phyloP scores from a whole-genome alignment of 768 basidiomycete species.

The Lactarius akahatsu region DNA sequence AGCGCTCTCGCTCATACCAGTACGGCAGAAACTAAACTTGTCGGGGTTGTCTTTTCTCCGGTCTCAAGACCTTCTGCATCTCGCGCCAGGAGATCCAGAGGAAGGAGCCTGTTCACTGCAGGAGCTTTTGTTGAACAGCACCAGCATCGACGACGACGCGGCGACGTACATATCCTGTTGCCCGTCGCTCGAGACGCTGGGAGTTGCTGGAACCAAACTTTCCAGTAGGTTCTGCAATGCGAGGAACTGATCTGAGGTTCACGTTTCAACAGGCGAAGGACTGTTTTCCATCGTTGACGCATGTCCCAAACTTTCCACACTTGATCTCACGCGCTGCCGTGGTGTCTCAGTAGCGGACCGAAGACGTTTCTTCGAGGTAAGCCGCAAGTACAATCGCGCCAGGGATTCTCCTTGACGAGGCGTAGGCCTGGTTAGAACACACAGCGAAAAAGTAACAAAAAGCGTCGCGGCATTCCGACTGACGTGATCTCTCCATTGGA shows the following conservation, averaged over 20 bases:
- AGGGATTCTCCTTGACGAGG: neutral
- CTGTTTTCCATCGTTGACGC: slow-evolving; percentile 57
- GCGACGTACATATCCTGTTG: slow-evolving; percentile 55
- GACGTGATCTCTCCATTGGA: neutral
- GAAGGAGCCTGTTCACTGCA: slow-evolving; percentile 43
- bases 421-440: slow-evolving; percentile 13
- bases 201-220: slow-evolving; percentile 57
- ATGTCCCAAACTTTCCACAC: slow-evolving; percentile 50
- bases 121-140: slow-evolving; percentile 57
- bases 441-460: neutral
- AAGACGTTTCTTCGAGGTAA: slow-evolving; percentile 65
- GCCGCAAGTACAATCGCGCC: neutral
- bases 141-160: slow-evolving; percentile 58
- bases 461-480: neutral
- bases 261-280: slow-evolving; percentile 44
- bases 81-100: slow-evolving; percentile 41
- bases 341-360: slow-evolving; percentile 58
- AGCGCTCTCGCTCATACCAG: slow-evolving; percentile 10
- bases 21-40: slow-evolving; percentile 54
- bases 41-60: slow-evolving; percentile 51
- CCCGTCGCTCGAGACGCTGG: slow-evolving; percentile 45
- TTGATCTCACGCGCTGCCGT: slow-evolving; percentile 68
- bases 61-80: slow-evolving; percentile 51
- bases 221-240: slow-evolving; percentile 46
- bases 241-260: neutral